These are phyloP conservation scores for Stereocaulon alpinum DNA, from an alignment of 495 filamentous ascomycete genomes.

Conservation along the genomic window DNA sequence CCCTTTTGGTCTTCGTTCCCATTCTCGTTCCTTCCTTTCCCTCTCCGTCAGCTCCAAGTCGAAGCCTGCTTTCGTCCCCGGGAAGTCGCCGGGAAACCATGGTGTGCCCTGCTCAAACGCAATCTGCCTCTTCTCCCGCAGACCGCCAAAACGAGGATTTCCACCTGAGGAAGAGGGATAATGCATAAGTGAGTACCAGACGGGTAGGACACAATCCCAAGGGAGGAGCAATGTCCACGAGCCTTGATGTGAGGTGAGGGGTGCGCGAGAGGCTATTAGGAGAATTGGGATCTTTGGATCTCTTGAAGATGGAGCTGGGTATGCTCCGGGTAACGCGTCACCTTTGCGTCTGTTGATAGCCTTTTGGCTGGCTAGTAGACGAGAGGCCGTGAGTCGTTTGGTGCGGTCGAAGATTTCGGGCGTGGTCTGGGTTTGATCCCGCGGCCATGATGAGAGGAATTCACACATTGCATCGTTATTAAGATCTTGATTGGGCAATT, in stretches of 20 bases:
- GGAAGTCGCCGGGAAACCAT: constrained; percentile 86
- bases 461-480: constrained; percentile 43
- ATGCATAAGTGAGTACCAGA: constrained; percentile 84
- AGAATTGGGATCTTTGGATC: constrained; percentile 80
- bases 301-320: constrained; percentile 45
- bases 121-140: constrained; percentile 70
- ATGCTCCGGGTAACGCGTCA: constrained; percentile 51
- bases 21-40: constrained; percentile 47
- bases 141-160: constrained; percentile 70
- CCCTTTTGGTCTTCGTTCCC: constrained; percentile 73
- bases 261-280: constrained; percentile 48
- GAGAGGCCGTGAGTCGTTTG: constrained; percentile 48
- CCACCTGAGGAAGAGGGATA: constrained; percentile 72
- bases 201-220: constrained; percentile 77
- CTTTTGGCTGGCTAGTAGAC: constrained; percentile 68
- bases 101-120: constrained; percentile 67
- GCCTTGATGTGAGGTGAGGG: constrained; percentile 43
- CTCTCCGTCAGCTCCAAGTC: constrained; percentile 64
- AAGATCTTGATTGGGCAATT: constrained; percentile 27
- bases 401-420: constrained; percentile 59
- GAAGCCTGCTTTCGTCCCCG: constrained; percentile 70
- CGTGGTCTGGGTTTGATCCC: constrained; percentile 46
- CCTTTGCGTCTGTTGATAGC: constrained; percentile 77
- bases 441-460: constrained; percentile 57
- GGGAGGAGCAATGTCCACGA: constrained; percentile 81